Evolutionary conservation across 768 basidiomycete species (phyloP), one percentile per base, ranked within the genome.

Genomic region (Boletus tomentosulus): DNA sequence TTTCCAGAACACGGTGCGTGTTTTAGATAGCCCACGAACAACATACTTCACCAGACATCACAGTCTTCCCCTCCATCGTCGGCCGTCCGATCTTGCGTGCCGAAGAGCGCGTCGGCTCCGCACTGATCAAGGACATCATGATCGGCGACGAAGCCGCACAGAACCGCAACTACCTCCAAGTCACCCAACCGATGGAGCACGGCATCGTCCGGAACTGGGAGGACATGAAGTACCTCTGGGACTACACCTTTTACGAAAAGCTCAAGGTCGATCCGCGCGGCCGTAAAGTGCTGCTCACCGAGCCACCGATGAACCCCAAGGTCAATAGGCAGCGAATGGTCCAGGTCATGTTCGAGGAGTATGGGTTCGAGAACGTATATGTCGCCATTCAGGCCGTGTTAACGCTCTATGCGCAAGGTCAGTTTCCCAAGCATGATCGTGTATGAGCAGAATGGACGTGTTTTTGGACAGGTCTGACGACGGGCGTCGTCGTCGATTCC

Each of bases 181-280:
- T 99, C 34, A 92, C 94, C 0, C 97, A 98, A 65, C 97, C 97
- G 2, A 93, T 99, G 91, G 97, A 99, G 69, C 97, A 99, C 70
- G 97, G 97, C 39, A 98, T 99, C 73, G 87, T 99, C 45, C 87
- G 89, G 62, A 98, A 98, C 73, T 99, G 97, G 97, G 92, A 94
- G 68, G 97, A 99, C 73, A 99, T 98, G 97, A 87, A 87, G 67
- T 83, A 92, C 64, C 79, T 98, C 16, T 99, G 97, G 97, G 86
- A 99, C 71, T 98, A 98, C 73, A 99, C 97, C 1, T 99, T 99
- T 69, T 77, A 91, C 62, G 93, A 97, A 76, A 98, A 98, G 75
- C 82, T 99, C 61, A 81, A 84, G 66, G 78, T 98, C 58, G 87
- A 98, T 65, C 86, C 95, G 41, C 76, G 77, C 25, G 97, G 92